These are phyloP conservation scores for Fusarium lateritium DNA, from an alignment of 2,329 filamentous ascomycete genomes.

Conservation along the genomic window DNA sequence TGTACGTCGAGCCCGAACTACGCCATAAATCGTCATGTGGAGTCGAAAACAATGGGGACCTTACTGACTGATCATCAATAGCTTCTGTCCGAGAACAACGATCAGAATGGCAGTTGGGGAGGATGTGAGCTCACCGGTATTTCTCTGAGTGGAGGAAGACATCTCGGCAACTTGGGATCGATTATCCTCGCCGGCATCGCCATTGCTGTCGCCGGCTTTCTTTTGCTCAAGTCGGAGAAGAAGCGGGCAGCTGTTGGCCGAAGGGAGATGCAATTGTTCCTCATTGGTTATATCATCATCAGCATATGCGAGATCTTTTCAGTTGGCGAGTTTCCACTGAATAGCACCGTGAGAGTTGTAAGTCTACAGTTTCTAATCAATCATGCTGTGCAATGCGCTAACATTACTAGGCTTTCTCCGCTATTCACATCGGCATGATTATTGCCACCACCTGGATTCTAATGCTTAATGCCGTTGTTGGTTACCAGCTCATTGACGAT, in stretches of 20 bases:
- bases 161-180: conserved; percentile 91
- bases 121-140: conserved; percentile 86
- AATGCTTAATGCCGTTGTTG: conserved; percentile 91
- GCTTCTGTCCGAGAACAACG: conserved; percentile 71
- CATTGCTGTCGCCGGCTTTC: conserved; percentile 75
- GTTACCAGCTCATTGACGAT: conserved; percentile 94
- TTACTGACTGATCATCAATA: conserved; percentile 44
- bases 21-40: conserved; percentile 30
- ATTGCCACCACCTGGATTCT: conserved; percentile 91
- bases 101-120: conserved; percentile 72
- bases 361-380: conserved; percentile 52
- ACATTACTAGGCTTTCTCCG: conserved; percentile 80
- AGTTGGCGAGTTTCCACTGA: conserved; percentile 88
- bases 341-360: conserved; percentile 79
- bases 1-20: conserved; percentile 67
- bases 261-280: conserved; percentile 97
- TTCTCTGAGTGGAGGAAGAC: conserved; percentile 72
- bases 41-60: conserved; percentile 38
- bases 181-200: conserved; percentile 86
- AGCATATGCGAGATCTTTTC: conserved; percentile 98
- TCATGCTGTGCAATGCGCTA: conserved; percentile 23
- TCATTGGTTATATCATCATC: conserved; percentile 87
- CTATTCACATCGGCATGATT: conserved; percentile 91
- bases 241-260: conserved; percentile 95
- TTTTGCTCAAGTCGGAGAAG: conserved; percentile 85